A percentile compares a stretch with the other conserved stretches of the same genome.
phyloP scores from a whole-genome alignment of 169 alveolate species.

The Plasmodium cynomolgi region DNA sequence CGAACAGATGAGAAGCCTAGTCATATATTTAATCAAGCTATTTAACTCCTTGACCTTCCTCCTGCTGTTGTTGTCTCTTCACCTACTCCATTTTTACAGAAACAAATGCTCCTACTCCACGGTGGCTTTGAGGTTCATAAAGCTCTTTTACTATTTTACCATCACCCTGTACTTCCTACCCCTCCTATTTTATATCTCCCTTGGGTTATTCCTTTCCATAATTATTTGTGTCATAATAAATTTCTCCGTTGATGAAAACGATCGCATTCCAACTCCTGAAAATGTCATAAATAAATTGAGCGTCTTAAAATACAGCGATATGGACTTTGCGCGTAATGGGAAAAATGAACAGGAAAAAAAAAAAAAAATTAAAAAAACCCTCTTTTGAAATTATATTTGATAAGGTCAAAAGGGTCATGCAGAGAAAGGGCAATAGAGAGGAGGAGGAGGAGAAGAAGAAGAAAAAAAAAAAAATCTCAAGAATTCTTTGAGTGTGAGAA shows the following conservation, averaged over 20 bases:
- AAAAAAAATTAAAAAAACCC: conserved; percentile 43
- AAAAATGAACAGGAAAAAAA: neutral
- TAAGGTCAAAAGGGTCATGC: conserved; percentile 40
- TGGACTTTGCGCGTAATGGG: conserved; percentile 21
- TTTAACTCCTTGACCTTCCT: conserved; percentile 42
- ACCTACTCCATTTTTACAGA: conserved; percentile 39
- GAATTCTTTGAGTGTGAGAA: neutral
- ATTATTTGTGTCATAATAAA: conserved; percentile 55
- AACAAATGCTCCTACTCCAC: conserved; percentile 37
- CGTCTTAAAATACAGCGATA: conserved; percentile 73
- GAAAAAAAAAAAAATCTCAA: conserved; percentile 4
- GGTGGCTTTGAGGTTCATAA: conserved; percentile 24
- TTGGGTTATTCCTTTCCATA: conserved; percentile 43
- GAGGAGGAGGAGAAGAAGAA: neutral
- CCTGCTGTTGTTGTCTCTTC: conserved; percentile 11
- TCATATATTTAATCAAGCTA: neutral
- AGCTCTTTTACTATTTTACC: conserved; percentile 31
- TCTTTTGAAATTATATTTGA: conserved; percentile 58
- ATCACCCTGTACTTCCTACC: conserved; percentile 54
- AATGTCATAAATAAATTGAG: conserved; percentile 72
- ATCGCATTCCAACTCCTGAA: conserved; percentile 64
- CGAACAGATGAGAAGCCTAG: conserved; percentile 19
- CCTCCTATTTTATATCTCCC: conserved; percentile 38
- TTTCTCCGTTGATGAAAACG: conserved; percentile 50
- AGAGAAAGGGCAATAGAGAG: neutral